phyloP scores from a whole-genome alignment of 768 basidiomycete species.

The Boletus speciosus region DNA sequence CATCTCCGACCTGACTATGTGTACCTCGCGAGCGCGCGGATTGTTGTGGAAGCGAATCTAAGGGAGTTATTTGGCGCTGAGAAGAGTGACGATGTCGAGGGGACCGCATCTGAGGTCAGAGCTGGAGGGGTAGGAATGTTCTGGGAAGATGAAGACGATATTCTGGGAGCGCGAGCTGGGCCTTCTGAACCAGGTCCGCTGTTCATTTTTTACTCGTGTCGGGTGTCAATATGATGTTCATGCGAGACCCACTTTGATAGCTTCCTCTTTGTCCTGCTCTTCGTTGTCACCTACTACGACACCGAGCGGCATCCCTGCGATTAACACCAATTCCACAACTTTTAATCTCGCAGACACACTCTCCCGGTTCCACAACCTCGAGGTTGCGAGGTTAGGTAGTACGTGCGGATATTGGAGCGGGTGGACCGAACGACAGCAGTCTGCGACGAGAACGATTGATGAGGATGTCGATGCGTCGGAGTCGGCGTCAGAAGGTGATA shows the following conservation, averaged over 20 bases:
- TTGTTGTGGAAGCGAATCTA: constrained; percentile 51
- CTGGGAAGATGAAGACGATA: constrained; percentile 28
- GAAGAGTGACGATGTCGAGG: not conserved
- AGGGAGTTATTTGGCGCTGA: constrained; percentile 32
- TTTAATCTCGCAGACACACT: constrained; percentile 25
- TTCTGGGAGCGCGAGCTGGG: not conserved
- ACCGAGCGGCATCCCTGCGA: not conserved
- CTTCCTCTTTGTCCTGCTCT: not conserved
- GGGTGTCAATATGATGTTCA: not conserved
- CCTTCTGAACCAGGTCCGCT: constrained; percentile 4
- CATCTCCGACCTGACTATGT: constrained; percentile 47
- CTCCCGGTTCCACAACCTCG: constrained; percentile 29
- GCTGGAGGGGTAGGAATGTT: constrained; percentile 17
- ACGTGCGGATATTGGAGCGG: constrained; percentile 40
- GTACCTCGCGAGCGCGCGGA: constrained; percentile 48
- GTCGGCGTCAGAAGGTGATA: not conserved
- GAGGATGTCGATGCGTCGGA: not conserved
- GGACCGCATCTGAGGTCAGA: not conserved
- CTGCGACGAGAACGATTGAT: not conserved
- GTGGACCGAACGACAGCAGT: constrained; percentile 13
- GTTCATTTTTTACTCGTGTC: not conserved
- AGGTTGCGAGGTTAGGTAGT: constrained; percentile 40
- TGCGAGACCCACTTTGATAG: not conserved
- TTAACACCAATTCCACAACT: not conserved
- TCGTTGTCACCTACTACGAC: not conserved